Evolutionary conservation across 768 basidiomycete species (phyloP).

Genomic region (Phlegmacium glaucopus): DNA sequence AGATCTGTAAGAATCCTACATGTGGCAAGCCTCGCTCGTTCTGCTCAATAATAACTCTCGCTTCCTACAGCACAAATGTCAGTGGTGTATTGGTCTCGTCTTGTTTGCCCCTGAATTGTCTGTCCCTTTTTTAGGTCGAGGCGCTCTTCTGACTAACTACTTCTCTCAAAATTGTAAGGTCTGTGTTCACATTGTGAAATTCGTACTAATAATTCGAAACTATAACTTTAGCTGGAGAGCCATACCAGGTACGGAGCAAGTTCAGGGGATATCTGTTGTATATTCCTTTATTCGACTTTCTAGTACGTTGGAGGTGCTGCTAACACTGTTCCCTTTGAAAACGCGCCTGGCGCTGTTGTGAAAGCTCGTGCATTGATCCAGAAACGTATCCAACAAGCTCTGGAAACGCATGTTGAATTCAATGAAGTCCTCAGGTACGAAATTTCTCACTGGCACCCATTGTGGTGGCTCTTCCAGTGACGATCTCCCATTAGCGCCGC

Average conservation of each 20-base stretch:
- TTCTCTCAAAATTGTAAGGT: slow-evolving; percentile 80
- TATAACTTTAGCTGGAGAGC: slow-evolving; percentile 57
- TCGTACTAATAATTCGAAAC: not conserved
- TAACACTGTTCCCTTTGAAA: slow-evolving; percentile 64
- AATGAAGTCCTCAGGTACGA: slow-evolving; percentile 70
- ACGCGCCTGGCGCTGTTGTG: slow-evolving; percentile 55
- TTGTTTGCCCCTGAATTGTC: slow-evolving; percentile 4
- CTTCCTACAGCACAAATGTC: slow-evolving; percentile 64
- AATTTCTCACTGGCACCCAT: not conserved
- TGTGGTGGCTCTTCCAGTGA: not conserved
- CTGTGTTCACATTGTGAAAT: not conserved
- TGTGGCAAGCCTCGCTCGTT: not conserved
- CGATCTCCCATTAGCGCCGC: slow-evolving; percentile 47
- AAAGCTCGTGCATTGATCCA: slow-evolving; percentile 59
- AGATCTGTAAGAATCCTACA: slow-evolving; percentile 45
- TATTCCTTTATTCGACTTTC: not conserved
- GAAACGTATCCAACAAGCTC: slow-evolving; percentile 44
- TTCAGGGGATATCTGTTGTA: not conserved
- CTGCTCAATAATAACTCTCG: slow-evolving; percentile 1
- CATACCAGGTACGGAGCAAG: slow-evolving; percentile 58
- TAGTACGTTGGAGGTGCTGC: slow-evolving; percentile 79
- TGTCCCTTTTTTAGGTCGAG: slow-evolving; percentile 48
- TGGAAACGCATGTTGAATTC: slow-evolving; percentile 42
- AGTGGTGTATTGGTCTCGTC: not conserved
- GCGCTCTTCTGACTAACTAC: slow-evolving; percentile 70